Evolutionary conservation across 2,329 filamentous ascomycete genomes (phyloP).

Genomic region (Lasiodiplodia hormozganensis): DNA sequence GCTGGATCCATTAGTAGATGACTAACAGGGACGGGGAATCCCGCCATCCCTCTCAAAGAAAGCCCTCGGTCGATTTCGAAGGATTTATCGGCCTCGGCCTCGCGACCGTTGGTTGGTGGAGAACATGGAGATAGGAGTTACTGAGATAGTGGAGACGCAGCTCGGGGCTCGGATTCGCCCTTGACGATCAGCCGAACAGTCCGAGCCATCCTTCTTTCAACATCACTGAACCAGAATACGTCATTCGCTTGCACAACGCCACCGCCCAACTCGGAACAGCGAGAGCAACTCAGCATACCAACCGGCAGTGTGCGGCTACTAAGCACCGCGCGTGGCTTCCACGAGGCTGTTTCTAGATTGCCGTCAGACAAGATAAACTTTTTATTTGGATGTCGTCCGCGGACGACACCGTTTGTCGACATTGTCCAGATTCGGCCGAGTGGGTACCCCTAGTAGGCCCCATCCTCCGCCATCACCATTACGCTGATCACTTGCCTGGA

Average conservation of each 20-base stretch:
- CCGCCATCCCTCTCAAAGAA: no score
- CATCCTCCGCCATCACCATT: constrained; percentile 1
- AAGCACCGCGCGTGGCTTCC: background rate
- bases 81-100: constrained; percentile 3
- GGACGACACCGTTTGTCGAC: background rate
- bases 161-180: constrained; percentile 8
- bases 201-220: constrained; percentile 9
- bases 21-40: background rate
- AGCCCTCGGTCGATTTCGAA: background rate
- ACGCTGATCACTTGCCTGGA: constrained; percentile 8
- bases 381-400: background rate
- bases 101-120: background rate
- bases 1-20: background rate
- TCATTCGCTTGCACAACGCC: constrained; percentile 13
- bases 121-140: constrained; percentile 4
- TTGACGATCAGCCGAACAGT: background rate
- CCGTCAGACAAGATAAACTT: background rate
- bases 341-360: background rate
- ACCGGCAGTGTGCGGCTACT: constrained; percentile 3
- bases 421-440: constrained; percentile 12
- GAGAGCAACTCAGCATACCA: background rate
- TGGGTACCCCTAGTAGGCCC: background rate
- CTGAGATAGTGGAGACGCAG: background rate
- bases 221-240: background rate
- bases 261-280: background rate